Base-by-base conservation (phyloP, 2,329 filamentous ascomycete species). In the Diaporthe sp. region DNA sequence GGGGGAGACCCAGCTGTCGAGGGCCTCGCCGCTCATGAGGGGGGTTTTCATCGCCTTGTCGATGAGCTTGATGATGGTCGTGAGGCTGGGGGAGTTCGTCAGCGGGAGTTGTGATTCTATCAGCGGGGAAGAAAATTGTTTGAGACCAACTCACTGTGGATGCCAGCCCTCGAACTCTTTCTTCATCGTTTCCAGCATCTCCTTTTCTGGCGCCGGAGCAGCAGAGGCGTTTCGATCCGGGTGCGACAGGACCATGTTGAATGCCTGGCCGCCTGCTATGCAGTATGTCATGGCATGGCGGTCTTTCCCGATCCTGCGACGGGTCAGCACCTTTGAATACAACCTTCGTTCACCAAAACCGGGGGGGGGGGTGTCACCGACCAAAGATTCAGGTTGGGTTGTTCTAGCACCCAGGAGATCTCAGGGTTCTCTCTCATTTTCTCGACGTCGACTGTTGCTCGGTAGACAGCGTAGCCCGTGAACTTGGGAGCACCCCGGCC, bases 181-280 rank as follows among this genome's bases (percentile, higher is more conserved):
- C 65, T 79, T 78, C 83, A 84, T 85, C 34, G 85, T 82, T 3
- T 75, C 74, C 13, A 86, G 28, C 2, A 72, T 65, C 10, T 81
- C 78, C 2, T 76, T 77, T 9, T 81, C 76, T 15, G 65, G 31
- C 17, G 74, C 79, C 81, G 82, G 83, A 7, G 79, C 81, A 2
- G 78, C 72, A 0, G 83, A 81, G 44, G 86, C 82, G 0, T 79
- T 79, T 8, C 79, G 67, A 76, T 87, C 86, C 12, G 80, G 80
- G 76, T 87, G 85, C 8, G 84, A 86, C 0, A 88, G 79, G 0
- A 87, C 86, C 83, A 88, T 85, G 76, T 87, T 87, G 79, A 87
- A 87, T 0, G 84, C 81, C 59, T 84, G 82, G 2, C 85, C 85
- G 1, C 79, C 80, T 1, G 84, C 81, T 13, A 88, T 88, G 6